Conservation (phyloP, 2,329 filamentous ascomycete species). For the Aspergillus thermomutatus region DNA sequence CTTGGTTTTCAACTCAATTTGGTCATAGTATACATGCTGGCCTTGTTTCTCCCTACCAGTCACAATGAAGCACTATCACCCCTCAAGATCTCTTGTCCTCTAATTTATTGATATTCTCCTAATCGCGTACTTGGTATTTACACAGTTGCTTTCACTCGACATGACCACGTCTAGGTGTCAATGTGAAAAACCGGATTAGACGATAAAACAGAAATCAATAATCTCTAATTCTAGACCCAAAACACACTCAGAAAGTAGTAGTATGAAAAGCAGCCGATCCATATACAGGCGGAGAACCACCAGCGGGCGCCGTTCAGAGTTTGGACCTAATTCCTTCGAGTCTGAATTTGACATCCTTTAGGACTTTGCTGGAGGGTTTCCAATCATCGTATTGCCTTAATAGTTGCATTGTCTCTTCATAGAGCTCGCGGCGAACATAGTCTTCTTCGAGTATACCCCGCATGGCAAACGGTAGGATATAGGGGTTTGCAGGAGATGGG, state of each 20-base stretch:
- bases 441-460: slow-evolving; percentile 89
- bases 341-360: slow-evolving; percentile 95
- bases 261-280: neutral
- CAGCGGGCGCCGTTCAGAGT: slow-evolving; percentile 45
- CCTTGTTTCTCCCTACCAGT: neutral
- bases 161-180: neutral
- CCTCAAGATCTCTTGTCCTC: neutral
- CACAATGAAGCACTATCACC: neutral
- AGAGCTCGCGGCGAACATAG: slow-evolving; percentile 77
- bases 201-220: neutral
- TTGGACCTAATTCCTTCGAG: slow-evolving; percentile 89
- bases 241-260: neutral
- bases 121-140: neutral
- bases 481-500: slow-evolving; percentile 65
- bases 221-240: neutral
- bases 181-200: neutral
- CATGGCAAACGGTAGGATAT: slow-evolving; percentile 93
- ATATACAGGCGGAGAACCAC: neutral
- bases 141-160: neutral
- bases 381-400: slow-evolving; percentile 89
- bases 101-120: neutral
- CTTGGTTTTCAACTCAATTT: neutral
- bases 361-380: slow-evolving; percentile 82
- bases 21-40: neutral
- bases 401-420: slow-evolving; percentile 71